Base-by-base conservation (phyloP, 768 basidiomycete genomes). In the Hericium coralloides region DNA sequence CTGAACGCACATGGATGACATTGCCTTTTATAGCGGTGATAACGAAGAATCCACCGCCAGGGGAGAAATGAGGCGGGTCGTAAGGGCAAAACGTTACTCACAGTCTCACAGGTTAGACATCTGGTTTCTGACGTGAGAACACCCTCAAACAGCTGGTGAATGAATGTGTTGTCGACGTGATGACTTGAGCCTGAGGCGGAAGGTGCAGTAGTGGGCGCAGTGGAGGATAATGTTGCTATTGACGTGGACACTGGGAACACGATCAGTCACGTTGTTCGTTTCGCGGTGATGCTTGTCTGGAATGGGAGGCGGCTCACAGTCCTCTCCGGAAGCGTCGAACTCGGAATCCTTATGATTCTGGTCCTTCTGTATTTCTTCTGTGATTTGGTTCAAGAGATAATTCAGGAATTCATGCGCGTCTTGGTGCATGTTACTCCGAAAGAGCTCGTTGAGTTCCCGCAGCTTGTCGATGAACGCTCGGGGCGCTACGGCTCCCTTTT, bases 361-460 rank as follows among this genome's bases (percentile, higher is more conserved):
- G 57, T 87, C 86, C 59, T 83, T 80, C 66, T 94, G 90, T 62
- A 95, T 81, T 68, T 98, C 94, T 70, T 98, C 95, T 38, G 93
- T 87, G 51, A 99, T 85, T 68, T 79, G 85, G 70, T 99, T 99
- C 55, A 99, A 74, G 25, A 98, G 74, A 72, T 88, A 98, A 68
- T 95, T 97, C 43, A 98, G 76, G 70, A 99, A 98, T 71, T 99
- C 97, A 72, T 98, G 97, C 2, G 97, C 97, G 69, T 99, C 97
- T 68, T 99, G 97, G 68, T 99, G 97, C 81, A 89, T 88, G 15
- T 89, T 87, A 38, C 85, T 85, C 50, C 92, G 80, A 67, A 98
- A 99, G 49, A 87, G 77, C 65, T 93, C 92, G 70, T 98, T 98
- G 65, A 92, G 78, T 66, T 93, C 85, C 72, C 91, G 92, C 64